Base-by-base conservation (phyloP, 148 eudicot species). In the Heliosperma pusillum region DNA sequence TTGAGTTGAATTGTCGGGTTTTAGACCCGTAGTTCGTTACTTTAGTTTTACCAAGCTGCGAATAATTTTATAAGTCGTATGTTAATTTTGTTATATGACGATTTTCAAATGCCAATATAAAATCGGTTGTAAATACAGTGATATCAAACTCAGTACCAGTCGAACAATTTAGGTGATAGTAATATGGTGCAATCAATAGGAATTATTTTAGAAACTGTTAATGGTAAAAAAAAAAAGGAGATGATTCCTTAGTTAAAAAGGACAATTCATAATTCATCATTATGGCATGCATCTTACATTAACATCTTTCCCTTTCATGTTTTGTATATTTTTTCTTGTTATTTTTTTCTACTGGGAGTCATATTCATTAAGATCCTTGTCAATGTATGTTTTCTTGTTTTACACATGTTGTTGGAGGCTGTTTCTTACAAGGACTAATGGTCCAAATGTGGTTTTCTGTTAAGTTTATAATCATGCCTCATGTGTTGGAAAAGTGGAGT, bases 371-470 rank as follows among this genome's bases (percentile, higher is more conserved):
- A 40, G 26, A 47, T 68, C 82, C 40, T 74, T 68, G 67, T 79
- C 78, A 26, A 68, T 66, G 70, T 45, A n/a, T 59, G 69, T 74
- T 74, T 50, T 52, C 73, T n/a, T 67, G 71, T 68, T 33, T 26
- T 25, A 44, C 45, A 69, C 27, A 71, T 11, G 22, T 47, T 65
- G 79, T 33, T 57, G 42, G 62, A 58, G 58, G 55, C 11, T 74
- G 20, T 20, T 71, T 58, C 13, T 27, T 17, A 60, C 15, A 72
- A 66, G 64, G 67, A 80, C 83, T 75, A 66, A 55, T 73, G 83
- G 80, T 76, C 77, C 83, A 76, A 76, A 70, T 64, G 52, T 64
- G 68, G 80, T 71, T 76, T 72, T 76, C 76, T 65, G 73, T 71
- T 76, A 59, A 72, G 17, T 50, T 63, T 66, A 42, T 71, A 65